Evolutionary conservation across 768 basidiomycete genomes (phyloP), one percentile per base, ranked within the genome.

Genomic region (Russula olivacea): DNA sequence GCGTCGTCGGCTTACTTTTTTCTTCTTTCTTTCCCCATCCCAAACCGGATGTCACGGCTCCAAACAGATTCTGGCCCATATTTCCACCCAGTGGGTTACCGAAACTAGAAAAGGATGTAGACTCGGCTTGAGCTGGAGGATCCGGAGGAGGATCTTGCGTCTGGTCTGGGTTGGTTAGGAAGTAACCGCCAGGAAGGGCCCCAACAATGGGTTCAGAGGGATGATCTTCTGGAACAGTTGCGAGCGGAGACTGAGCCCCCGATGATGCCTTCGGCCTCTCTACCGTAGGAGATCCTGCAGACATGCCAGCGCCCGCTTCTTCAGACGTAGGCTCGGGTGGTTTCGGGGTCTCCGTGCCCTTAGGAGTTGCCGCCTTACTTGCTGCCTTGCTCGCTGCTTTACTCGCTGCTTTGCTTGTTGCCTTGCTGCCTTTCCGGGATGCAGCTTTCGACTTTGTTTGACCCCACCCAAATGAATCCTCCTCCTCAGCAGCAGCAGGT

Each of bases 381-480:
- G 55, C 38, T 21, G 30, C 51, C 47, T 68, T 68, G 61, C 66
- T 68, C 1, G 50, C 47, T 5, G 40, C 58, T 25, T 61, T 68
- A 48, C 67, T 68, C 4, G 55, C 30, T 15, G 56, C 65, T 38
- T 61, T 68, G 52, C 67, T 68, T 10, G 55, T 23, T 12, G 53
- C 65, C 47, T 49, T 63, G 41, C 58, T 66, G n/a, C n/a, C 47
- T 45, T 60, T 61, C 41, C 66, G 60, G 15, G 65, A 66, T 34
- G 19, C 1, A 32, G 3, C 50, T 54, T 63, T 66, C 43, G 66
- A 58, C 53, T 54, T 68, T 11, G 54, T 0, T 36, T 45, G 58
- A n/a, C 25, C 43, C 43, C 53, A 57, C 12, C n/a, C 11, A 15
- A 47, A 38, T 4, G 14, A 3, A 14, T 57, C 56, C 9, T 61